These are phyloP conservation scores for Litsea cubeba DNA, from an alignment of 164 flowering plant species.

Conservation along the genomic window DNA sequence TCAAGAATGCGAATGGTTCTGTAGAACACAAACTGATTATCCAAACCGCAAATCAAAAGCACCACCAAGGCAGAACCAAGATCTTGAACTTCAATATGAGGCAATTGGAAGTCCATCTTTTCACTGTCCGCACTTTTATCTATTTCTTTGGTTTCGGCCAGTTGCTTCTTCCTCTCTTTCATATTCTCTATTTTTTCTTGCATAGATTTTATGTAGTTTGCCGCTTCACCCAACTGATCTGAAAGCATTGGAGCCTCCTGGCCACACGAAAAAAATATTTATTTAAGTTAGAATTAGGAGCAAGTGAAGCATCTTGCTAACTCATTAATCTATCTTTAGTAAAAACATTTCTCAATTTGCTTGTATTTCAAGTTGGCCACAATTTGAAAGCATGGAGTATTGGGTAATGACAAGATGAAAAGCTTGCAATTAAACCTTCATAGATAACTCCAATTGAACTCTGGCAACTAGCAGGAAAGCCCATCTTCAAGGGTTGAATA, in stretches of 20 bases:
- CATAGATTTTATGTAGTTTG: slow-evolving; percentile 47
- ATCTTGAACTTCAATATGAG: slow-evolving; percentile 41
- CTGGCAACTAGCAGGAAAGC: neutral
- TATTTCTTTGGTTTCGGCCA: slow-evolving; percentile 14
- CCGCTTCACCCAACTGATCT: slow-evolving; percentile 57
- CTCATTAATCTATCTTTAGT: neutral
- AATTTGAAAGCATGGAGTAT: neutral
- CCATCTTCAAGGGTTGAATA: too few relatives aligned
- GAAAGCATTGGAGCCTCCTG: slow-evolving; percentile 41
- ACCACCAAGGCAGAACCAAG: slow-evolving; percentile 42
- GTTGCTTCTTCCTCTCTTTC: slow-evolving; percentile 42
- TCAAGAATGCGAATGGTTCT: slow-evolving; percentile 42
- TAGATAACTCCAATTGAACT: too few relatives aligned
- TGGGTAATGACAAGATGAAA: neutral
- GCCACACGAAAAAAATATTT: neutral
- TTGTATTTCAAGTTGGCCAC: neutral
- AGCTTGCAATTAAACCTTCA: neutral
- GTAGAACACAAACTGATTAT: slow-evolving; percentile 41
- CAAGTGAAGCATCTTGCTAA: neutral
- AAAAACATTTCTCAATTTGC: neutral
- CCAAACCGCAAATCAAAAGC: slow-evolving; percentile 38
- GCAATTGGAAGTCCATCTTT: slow-evolving; percentile 7
- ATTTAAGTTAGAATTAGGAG: neutral
- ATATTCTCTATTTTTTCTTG: slow-evolving; percentile 48
- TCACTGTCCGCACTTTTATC: neutral